Evolutionary conservation across 495 filamentous ascomycete species (phyloP), one percentile per base, ranked within the genome.

Genomic region (Penicillium verhagenii): DNA sequence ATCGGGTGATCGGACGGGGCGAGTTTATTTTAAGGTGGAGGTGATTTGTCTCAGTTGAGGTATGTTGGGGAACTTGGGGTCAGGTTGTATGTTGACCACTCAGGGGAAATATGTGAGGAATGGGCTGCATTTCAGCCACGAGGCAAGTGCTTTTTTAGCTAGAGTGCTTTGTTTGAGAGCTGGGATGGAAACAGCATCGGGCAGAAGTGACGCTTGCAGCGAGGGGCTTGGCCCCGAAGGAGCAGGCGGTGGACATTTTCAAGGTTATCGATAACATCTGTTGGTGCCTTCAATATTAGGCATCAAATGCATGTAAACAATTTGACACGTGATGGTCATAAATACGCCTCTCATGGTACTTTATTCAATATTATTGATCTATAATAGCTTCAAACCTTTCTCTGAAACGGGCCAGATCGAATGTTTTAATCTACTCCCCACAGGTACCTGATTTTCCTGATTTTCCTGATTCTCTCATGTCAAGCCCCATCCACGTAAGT

Each of bases 261-360:
- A n/a, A n/a, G n/a, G n/a, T n/a, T 67, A 67, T 67, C 64, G 61
- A 65, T 65, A 67, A 23, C 23, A 16, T 28, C 14, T 11, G n/a
- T n/a, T n/a, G 23, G 6, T 28, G 42, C 42, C 42, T 45, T n/a
- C n/a, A n/a, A n/a, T n/a, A n/a, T n/a, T 26, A 45, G 42, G 42
- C 23, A 19, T 5, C 6, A 42, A 10, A 31, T 31, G 28, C 6
- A 31, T 6, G 38, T 42, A 42, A 21, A 42, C 38, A 42, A n/a
- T n/a, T n/a, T n/a, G n/a, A n/a, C n/a, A n/a, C n/a, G n/a, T n/a
- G n/a, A n/a, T n/a, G n/a, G n/a, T n/a, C n/a, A n/a, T n/a, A n/a
- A n/a, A n/a, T n/a, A n/a, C n/a, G n/a, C n/a, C n/a, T n/a, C n/a
- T n/a, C n/a, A n/a, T n/a, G n/a, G n/a, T n/a, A n/a, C n/a, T n/a